phyloP scores from a whole-genome alignment of 441 rosid species.

The Euphorbia celastroides region DNA sequence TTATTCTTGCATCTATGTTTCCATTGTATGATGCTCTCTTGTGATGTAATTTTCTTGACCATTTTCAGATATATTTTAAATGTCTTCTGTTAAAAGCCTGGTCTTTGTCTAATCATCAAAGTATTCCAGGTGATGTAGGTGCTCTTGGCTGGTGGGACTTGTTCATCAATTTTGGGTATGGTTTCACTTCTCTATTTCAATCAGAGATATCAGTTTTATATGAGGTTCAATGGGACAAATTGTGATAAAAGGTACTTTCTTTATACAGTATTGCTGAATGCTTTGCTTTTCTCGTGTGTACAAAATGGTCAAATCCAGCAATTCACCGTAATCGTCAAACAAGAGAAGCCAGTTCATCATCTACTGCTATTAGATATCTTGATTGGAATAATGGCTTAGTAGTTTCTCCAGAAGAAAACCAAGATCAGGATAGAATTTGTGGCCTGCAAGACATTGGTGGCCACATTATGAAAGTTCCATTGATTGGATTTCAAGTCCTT shows the following conservation, averaged over 20 bases:
- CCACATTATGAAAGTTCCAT: slow-evolving; percentile 82
- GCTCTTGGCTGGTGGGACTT: slow-evolving; percentile 99
- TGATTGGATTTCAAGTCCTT: slow-evolving; percentile 76
- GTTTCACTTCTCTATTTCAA: slow-evolving; percentile 20
- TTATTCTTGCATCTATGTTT: neutral
- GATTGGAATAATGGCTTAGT: slow-evolving; percentile 76
- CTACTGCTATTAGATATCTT: slow-evolving; percentile 55
- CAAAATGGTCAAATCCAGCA: slow-evolving; percentile 91
- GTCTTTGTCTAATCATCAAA: slow-evolving; percentile 11
- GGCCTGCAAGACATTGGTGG: slow-evolving; percentile 90
- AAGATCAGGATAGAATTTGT: slow-evolving; percentile 51
- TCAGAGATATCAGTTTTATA: neutral
- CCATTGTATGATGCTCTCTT: neutral
- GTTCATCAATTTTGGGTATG: slow-evolving; percentile 87
- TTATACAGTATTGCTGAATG: slow-evolving; percentile 84
- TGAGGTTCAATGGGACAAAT: slow-evolving; percentile 15
- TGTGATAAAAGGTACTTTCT: slow-evolving; percentile 21
- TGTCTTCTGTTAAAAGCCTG: slow-evolving; percentile 11
- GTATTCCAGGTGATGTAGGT: slow-evolving; percentile 62
- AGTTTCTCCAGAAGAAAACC: slow-evolving; percentile 52
- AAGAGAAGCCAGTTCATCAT: slow-evolving; percentile 59
- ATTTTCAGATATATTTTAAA: neutral
- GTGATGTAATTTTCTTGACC: slow-evolving; percentile 8
- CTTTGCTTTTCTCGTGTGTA: slow-evolving; percentile 93
- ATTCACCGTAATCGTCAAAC: slow-evolving; percentile 60